Evolutionary conservation across 305 asterid genomes (phyloP).

Genomic region (Fraxinus paxiana): DNA sequence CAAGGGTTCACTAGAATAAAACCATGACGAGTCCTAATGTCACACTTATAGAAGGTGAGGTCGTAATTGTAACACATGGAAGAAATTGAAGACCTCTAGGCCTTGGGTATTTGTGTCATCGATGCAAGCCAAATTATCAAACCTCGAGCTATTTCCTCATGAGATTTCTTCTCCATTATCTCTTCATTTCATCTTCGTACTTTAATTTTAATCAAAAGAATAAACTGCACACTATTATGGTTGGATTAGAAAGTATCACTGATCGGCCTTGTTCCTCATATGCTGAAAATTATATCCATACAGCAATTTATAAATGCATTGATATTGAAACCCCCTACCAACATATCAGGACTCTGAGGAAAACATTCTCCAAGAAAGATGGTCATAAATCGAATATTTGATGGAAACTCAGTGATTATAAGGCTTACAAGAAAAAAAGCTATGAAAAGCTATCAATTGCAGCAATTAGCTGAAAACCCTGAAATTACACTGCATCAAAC

Average conservation of each 20-base stretch:
- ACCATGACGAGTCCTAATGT: not conserved
- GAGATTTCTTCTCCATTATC: not conserved
- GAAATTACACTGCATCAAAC: not conserved
- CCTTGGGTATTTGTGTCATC: not conserved
- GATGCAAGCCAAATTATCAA: not conserved
- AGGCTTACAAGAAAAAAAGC: not conserved
- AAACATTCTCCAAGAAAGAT: not conserved
- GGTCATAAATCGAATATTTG: not conserved
- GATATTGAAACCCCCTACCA: not conserved
- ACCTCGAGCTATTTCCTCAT: not conserved
- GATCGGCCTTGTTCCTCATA: not conserved
- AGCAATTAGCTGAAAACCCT: not conserved
- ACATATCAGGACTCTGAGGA: not conserved
- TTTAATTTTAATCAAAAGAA: not conserved
- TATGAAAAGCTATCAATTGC: not conserved
- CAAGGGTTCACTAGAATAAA: not conserved
- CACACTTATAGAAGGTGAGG: not conserved
- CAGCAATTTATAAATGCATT: not conserved
- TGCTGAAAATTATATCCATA: not conserved
- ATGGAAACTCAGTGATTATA: not conserved
- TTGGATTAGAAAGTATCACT: not conserved
- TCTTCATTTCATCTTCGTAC: not conserved
- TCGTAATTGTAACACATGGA: not conserved
- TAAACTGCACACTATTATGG: not conserved
- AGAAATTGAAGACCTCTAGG: not conserved